phyloP scores from a whole-genome alignment of 768 basidiomycete genomes.

The Tephrocybe sp. region DNA sequence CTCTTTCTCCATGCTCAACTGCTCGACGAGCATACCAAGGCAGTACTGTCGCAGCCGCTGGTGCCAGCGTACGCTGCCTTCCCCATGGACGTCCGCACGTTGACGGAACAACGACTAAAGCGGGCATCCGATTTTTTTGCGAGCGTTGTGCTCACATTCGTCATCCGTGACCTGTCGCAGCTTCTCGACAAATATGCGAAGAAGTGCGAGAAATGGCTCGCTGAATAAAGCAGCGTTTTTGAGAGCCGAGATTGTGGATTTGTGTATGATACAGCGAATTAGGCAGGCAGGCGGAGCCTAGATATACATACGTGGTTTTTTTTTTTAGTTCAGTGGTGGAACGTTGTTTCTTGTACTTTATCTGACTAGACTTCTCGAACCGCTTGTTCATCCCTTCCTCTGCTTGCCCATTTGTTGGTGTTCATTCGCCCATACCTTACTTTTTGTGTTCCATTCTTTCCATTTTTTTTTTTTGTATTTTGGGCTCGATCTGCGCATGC shows the following conservation, averaged over 20 bases:
- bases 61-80: conserved; percentile 77
- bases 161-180: conserved; percentile 83
- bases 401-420: conserved; percentile 12
- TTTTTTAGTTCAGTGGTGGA: conserved; percentile 10
- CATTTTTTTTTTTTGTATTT: conserved; percentile 6
- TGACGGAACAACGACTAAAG: conserved; percentile 73
- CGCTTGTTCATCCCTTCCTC: conserved; percentile 9
- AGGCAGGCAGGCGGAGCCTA: conserved; percentile 4
- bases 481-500: conserved; percentile 12
- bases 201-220: conserved; percentile 91
- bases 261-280: conserved; percentile 1
- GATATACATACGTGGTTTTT: conserved; percentile 4
- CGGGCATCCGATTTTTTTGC: conserved; percentile 92
- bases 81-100: conserved; percentile 57
- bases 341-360: conserved; percentile 18
- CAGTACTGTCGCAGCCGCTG: conserved; percentile 60
- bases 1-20: conserved; percentile 76
- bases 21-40: conserved; percentile 86
- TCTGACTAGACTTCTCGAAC: conserved; percentile 11
- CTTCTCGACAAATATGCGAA: conserved; percentile 92
- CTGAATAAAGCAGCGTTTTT: conserved; percentile 52
- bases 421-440: conserved; percentile 12
- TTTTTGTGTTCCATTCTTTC: conserved; percentile 7
- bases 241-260: neutral
- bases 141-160: conserved; percentile 84